Conservation (phyloP, 352 stramenopile genomes). For the Phytophthora sojae region DNA sequence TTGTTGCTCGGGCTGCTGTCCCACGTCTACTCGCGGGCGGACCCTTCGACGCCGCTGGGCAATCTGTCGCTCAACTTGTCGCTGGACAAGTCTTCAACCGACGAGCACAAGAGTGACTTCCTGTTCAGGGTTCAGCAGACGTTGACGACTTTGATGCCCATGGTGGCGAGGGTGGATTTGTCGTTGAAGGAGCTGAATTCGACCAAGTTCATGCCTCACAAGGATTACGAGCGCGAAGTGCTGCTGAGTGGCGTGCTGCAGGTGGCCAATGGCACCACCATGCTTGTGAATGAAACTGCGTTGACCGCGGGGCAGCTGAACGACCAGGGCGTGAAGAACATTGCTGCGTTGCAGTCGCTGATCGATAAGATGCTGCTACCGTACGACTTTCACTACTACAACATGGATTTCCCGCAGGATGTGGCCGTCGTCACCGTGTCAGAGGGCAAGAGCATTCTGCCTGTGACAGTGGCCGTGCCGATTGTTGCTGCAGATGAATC, state of each 20-base stretch:
- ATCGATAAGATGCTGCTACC: conserved; percentile 80
- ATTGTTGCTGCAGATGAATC: conserved; percentile 11
- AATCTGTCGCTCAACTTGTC: conserved; percentile 80
- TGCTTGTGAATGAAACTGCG: conserved; percentile 76
- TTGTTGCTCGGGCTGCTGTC: conserved; percentile 74
- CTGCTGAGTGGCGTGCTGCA: conserved; percentile 65
- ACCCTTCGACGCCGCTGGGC: conserved; percentile 68
- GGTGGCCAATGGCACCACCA: conserved; percentile 66
- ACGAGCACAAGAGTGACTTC: conserved; percentile 26
- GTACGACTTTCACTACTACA: conserved; percentile 89
- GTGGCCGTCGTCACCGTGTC: conserved; percentile 74
- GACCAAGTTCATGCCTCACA: conserved; percentile 70
- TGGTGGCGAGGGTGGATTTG: conserved; percentile 60
- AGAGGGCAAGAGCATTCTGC: conserved; percentile 76
- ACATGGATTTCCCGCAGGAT: conserved; percentile 86
- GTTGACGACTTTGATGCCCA: conserved; percentile 60
- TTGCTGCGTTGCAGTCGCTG: conserved; percentile 73
- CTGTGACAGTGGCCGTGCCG: conserved; percentile 63
- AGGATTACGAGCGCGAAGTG: conserved; percentile 80
- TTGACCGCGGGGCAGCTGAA: conserved; percentile 73
- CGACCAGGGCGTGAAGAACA: conserved; percentile 78
- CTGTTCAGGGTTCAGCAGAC: conserved; percentile 40
- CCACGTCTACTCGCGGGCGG: conserved; percentile 73
- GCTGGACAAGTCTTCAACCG: conserved; percentile 29
- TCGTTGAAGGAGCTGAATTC: conserved; percentile 69